Conservation (phyloP, 768 basidiomycete species). For the Auriscalpium microsporum region DNA sequence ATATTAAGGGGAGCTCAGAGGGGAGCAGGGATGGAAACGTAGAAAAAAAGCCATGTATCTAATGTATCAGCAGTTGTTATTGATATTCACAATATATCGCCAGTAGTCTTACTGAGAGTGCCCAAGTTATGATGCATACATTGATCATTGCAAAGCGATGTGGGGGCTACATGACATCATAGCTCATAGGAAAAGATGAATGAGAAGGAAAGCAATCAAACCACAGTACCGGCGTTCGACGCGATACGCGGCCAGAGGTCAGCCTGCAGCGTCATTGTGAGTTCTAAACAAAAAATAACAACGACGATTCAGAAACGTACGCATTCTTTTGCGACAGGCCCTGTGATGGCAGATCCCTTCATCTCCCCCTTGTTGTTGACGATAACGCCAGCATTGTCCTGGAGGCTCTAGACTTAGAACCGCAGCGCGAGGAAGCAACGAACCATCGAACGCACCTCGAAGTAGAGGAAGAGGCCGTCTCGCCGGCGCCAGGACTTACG, state of each 20-base stretch:
- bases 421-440: too few relatives aligned
- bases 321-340: conserved; percentile 99
- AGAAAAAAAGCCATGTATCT: too few relatives aligned
- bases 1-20: too few relatives aligned
- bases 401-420: not conserved
- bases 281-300: not conserved
- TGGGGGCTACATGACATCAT: not conserved
- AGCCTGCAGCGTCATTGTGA: conserved; percentile 41
- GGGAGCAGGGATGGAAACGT: too few relatives aligned
- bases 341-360: conserved; percentile 97
- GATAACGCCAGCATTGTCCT: conserved; percentile 95
- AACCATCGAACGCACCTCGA: conserved; percentile 50
- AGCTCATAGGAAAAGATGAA: conserved; percentile 13
- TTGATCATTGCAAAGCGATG: too few relatives aligned
- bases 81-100: too few relatives aligned
- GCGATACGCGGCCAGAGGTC: conserved; percentile 99
- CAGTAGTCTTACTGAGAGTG: too few relatives aligned
- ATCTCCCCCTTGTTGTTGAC: conserved; percentile 99
- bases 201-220: conserved; percentile 40
- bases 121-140: too few relatives aligned
- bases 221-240: conserved; percentile 97
- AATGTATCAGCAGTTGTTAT: too few relatives aligned
- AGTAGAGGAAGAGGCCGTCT: conserved; percentile 99
- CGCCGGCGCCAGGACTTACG: conserved; percentile 97
- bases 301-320: conserved; percentile 37